These are phyloP conservation scores for Dactylella cylindrospora DNA, from an alignment of 2,329 filamentous ascomycete genomes.

Conservation along the genomic window DNA sequence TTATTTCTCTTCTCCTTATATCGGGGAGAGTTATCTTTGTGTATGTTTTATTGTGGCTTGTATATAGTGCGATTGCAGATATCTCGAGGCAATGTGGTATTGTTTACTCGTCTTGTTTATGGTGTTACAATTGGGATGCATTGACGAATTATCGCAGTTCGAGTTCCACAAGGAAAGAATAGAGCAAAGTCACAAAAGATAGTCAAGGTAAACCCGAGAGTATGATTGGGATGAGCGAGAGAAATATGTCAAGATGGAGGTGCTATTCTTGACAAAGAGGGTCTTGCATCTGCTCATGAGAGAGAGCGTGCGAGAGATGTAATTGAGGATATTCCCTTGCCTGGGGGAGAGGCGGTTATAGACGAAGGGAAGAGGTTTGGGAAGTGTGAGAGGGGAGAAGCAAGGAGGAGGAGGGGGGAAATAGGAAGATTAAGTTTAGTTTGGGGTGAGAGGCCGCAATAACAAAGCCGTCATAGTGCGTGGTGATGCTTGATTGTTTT, in stretches of 20 bases:
- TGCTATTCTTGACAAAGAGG: conserved; percentile 34
- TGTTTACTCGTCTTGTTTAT: conserved; percentile 34
- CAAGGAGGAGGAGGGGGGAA: conserved; percentile 41
- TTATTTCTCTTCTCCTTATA: no score
- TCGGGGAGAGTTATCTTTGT: neutral
- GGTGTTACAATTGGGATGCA: conserved; percentile 17
- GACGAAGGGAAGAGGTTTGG: conserved; percentile 16
- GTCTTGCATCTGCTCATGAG: conserved; percentile 30
- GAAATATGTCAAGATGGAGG: neutral
- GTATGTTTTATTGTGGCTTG: neutral
- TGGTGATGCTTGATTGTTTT: no score
- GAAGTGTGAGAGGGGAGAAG: conserved; percentile 12
- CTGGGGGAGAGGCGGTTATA: conserved; percentile 17
- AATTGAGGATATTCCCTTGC: conserved; percentile 14
- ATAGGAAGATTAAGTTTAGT: conserved; percentile 33
- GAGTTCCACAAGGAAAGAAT: conserved; percentile 18
- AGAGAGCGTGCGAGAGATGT: conserved; percentile 3
- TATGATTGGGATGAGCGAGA: conserved; percentile 1
- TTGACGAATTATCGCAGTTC: neutral
- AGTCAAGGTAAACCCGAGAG: no score
- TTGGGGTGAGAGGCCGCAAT: no score
- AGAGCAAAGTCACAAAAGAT: no score
- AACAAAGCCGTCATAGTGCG: no score
- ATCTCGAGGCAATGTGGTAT: neutral
- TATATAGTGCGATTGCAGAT: neutral